Percentiles rank a stretch among this genome's conserved stretches.
phyloP scores from a whole-genome alignment of 371 early-diverging fungal species.

The Actinomortierella ambigua region DNA sequence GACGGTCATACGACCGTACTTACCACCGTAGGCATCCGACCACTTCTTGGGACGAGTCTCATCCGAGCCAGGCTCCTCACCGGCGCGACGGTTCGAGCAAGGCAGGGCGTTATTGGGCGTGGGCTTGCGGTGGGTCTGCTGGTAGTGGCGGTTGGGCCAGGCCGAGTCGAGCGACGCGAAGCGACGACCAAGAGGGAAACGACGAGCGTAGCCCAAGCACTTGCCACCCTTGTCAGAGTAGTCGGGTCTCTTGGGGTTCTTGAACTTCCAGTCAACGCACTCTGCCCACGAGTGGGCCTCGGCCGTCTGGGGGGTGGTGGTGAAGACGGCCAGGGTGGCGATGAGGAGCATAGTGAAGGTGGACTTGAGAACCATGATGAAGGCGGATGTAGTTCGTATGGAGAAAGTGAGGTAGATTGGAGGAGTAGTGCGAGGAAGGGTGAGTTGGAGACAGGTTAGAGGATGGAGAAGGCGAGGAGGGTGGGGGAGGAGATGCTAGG shows the following conservation, averaged over 20 bases:
- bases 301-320: conserved; percentile 20
- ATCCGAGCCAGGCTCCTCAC: conserved; percentile 19
- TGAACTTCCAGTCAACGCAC: conserved; percentile 40
- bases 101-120: conserved; percentile 10
- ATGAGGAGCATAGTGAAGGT: conserved; percentile 30
- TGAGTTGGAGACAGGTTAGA: no score
- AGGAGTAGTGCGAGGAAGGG: background rate
- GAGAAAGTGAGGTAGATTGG: background rate
- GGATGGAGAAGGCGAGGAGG: background rate
- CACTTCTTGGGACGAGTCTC: conserved; percentile 24
- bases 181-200: conserved; percentile 22
- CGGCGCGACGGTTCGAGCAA: conserved; percentile 18
- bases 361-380: conserved; percentile 38
- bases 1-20: conserved; percentile 32
- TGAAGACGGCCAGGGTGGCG: conserved; percentile 38
- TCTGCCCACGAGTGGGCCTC: conserved; percentile 44
- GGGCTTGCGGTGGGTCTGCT: conserved; percentile 20
- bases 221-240: conserved; percentile 21
- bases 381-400: background rate
- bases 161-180: conserved; percentile 24
- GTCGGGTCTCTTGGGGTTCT: conserved; percentile 12
- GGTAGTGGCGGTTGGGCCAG: conserved; percentile 29
- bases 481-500: background rate
- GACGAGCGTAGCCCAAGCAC: conserved; percentile 35
- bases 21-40: conserved; percentile 26